Evolutionary conservation across 352 stramenopile genomes (phyloP).

Genomic region (Globisporangium ultimum): DNA sequence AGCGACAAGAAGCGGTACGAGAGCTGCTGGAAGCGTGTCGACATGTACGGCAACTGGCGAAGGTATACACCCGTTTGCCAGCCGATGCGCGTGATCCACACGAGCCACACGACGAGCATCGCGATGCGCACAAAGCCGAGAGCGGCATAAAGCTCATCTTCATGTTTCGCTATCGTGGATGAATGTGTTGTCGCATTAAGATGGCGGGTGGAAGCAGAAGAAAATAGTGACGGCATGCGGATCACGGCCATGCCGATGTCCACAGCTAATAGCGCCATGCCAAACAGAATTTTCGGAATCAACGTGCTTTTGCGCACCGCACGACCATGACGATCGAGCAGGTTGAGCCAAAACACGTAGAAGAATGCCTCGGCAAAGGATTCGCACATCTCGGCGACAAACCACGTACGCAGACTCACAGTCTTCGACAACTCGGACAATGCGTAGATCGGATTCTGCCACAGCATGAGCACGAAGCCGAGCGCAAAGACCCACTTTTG

Average conservation of each 20-base stretch:
- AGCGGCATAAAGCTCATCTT: constrained; percentile 60
- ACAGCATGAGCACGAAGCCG: constrained; percentile 70
- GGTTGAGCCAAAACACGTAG: constrained; percentile 78
- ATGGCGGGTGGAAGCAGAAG: background rate
- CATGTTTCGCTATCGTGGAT: constrained; percentile 10
- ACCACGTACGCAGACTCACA: constrained; percentile 56
- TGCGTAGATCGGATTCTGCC: constrained; percentile 79
- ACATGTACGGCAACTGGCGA: constrained; percentile 78
- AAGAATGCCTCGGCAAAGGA: constrained; percentile 73
- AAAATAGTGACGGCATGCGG: constrained; percentile 59
- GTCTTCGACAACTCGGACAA: constrained; percentile 52
- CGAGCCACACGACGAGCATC: constrained; percentile 66
- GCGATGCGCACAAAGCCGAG: constrained; percentile 58
- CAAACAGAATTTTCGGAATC: constrained; percentile 34
- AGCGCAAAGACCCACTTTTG: constrained; percentile 74
- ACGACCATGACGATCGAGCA: constrained; percentile 64
- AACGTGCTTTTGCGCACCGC: constrained; percentile 10
- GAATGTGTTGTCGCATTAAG: background rate
- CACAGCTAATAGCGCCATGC: constrained; percentile 42
- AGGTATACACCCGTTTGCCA: constrained; percentile 55
- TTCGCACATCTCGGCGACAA: constrained; percentile 63
- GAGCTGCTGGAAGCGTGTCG: constrained; percentile 81
- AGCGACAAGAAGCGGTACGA: constrained; percentile 85
- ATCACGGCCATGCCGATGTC: constrained; percentile 61
- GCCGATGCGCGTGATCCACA: constrained; percentile 64